phyloP scores from a whole-genome alignment of 2,329 filamentous ascomycete species.

The Tolypocladium sp. region DNA sequence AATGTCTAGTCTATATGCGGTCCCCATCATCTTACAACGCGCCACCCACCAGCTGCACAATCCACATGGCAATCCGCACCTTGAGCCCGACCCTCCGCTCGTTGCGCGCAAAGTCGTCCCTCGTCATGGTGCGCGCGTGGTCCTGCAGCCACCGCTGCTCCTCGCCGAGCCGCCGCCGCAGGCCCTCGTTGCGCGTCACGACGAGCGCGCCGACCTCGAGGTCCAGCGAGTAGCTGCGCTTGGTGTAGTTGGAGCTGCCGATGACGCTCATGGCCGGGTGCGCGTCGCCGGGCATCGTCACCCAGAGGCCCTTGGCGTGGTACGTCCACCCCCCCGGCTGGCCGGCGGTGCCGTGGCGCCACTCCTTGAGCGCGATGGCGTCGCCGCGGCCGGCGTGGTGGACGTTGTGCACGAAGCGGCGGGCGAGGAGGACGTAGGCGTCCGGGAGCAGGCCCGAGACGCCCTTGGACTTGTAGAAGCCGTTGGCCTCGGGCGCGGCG shows the following conservation, averaged over 20 bases:
- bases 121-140: constrained; percentile 57
- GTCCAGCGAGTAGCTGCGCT: constrained; percentile 84
- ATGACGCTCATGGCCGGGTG: constrained; percentile 73
- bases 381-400: constrained; percentile 35
- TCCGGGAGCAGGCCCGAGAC: constrained; percentile 84
- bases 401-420: constrained; percentile 62
- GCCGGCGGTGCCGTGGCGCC: constrained; percentile 73
- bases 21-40: constrained; percentile 50
- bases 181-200: constrained; percentile 63
- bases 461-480: constrained; percentile 83
- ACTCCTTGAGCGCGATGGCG: constrained; percentile 72
- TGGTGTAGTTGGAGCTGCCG: constrained; percentile 93
- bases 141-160: constrained; percentile 77
- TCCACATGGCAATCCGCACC: constrained; percentile 88
- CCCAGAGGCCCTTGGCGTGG: constrained; percentile 93
- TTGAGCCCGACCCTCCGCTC: constrained; percentile 80
- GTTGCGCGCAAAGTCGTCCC: constrained; percentile 69
- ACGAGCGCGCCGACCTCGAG: constrained; percentile 84
- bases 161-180: constrained; percentile 65
- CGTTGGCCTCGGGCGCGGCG: constrained; percentile 87
- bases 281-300: constrained; percentile 58
- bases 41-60: constrained; percentile 76
- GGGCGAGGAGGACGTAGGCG: constrained; percentile 83
- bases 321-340: constrained; percentile 89
- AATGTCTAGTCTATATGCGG: constrained; percentile 2